Evolutionary conservation across 768 basidiomycete genomes (phyloP), one percentile per base, ranked within the genome.

Genomic region (Naganishia friedmannii): DNA sequence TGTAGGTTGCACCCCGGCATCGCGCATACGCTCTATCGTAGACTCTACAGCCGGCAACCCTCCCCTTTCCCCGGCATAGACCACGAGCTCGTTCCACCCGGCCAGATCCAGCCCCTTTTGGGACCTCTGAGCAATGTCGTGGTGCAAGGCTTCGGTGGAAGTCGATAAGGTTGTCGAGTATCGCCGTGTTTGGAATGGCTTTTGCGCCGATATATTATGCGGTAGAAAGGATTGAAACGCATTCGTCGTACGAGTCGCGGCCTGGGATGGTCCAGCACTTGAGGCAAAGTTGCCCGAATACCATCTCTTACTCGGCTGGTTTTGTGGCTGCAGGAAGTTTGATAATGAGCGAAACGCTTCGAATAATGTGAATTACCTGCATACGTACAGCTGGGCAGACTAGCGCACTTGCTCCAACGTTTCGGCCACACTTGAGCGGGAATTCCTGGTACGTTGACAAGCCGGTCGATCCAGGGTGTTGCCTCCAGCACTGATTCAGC

Each of bases 21-120:
- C 32, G 5, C 56, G 42, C 56, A 60, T 60, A 10, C 46, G 39
- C 15, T 51, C n/a, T 17, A 58, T 19, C 0, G 34, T 32, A 0
- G 31, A 26, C 37, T 51, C 46, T 0, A 69, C 28, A 21, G 54
- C 34, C 28, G 21, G 9, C 12, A 26, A 5, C 32, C 57, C 32
- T 19, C 37, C 46, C 28, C 21, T 9, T n/a, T 28, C 51, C 31
- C 56, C n/a, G 0, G n/a, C 54, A 21, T 13, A n/a, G 29, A 53
- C 48, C 3, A 51, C 48, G 15, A 8, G 37, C 45, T 32, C 21
- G 23, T 60, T 69, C 68, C 68, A 69, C 8, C 55, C 51, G 3
- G 34, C 21, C 31, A 66, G 8, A 23, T 53, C 65, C 31, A 66
- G n/a, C 17, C 29, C 31, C 2, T 53, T 45, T 53, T 51, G 48